Evolutionary conservation across 768 basidiomycete species (phyloP), one percentile per base, ranked within the genome.

Genomic region (Podaxis carcinomalis): DNA sequence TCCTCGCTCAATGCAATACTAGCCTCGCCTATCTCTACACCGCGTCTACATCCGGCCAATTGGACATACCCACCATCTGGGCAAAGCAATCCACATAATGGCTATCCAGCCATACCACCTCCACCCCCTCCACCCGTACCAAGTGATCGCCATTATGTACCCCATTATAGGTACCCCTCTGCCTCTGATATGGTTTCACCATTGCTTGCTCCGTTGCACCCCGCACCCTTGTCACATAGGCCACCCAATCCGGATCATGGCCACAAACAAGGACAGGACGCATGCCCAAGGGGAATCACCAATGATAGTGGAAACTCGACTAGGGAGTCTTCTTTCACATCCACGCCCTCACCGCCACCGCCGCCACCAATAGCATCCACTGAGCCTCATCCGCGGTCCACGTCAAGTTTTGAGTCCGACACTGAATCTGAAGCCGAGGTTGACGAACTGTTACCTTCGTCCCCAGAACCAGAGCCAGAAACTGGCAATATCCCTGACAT

Each of bases 1-100:
- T 47, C 57, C 25, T 63, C 63, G 25, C 63, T 55, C 40, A 61
- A 61, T 27, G 59, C 59, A 6, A 61, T 61, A 46, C n/a, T 61
- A 27, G 59, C 59, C n/a, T 61, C 59, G 16, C 59, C 59, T 13
- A 54, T 61, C 51, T 49, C 59, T 25, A 61, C 59, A 55, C 59
- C 59, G 19, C 59, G 59, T 39, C 19, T 61, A 32, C 53, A 61
- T 27, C 52, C 59, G 23, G 59, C 44, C 44, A 55, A 54, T 5
- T 61, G 59, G 59, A 9, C 51, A 14, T 44, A 40, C 16, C 50
- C 50, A 19, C 4, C 36, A 10, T n/a, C 53, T 5, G 44, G 44
- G 44, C 52, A 46, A 16, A 50, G 35, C 23, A 55, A 13, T 42
- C 16, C 58, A 44, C 51, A 25, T n/a, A 32, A 37, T 9, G 59